These are phyloP conservation scores for Rhododendron henanense DNA, from an alignment of 148 eudicot species.

Conservation along the genomic window DNA sequence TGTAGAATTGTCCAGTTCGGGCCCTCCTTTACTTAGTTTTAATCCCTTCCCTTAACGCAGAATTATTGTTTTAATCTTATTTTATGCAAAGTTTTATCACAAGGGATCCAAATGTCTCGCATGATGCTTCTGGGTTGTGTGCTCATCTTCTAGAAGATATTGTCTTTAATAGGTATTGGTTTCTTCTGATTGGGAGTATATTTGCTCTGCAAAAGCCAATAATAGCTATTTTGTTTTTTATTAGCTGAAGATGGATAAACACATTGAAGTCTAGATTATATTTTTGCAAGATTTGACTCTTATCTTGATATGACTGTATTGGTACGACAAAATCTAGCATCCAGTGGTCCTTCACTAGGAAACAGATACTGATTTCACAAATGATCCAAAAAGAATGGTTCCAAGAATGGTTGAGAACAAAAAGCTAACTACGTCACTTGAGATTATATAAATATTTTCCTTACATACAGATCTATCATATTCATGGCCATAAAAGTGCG, in stretches of 20 bases:
- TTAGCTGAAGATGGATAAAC: background rate
- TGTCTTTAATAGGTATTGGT: background rate
- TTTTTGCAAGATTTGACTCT: background rate
- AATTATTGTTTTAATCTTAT: background rate
- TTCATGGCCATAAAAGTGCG: background rate
- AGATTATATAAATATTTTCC: background rate
- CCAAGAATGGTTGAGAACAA: background rate
- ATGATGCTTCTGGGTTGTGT: background rate
- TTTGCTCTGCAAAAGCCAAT: background rate
- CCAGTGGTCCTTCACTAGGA: background rate
- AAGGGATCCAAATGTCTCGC: background rate
- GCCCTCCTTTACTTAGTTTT: background rate
- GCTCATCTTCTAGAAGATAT: background rate
- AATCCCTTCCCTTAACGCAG: background rate
- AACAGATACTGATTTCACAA: background rate
- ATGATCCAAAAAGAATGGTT: background rate
- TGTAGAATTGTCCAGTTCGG: background rate
- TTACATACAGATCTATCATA: background rate
- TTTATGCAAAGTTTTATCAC: background rate
- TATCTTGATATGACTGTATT: background rate
- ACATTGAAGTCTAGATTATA: slow-evolving; percentile 1
- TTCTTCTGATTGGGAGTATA: background rate
- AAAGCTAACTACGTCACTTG: background rate
- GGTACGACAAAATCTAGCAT: background rate
- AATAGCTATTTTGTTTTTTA: slow-evolving; percentile 6